phyloP scores from a whole-genome alignment of 202 grass and related monocot genomes.

The Eragrostis tef region DNA sequence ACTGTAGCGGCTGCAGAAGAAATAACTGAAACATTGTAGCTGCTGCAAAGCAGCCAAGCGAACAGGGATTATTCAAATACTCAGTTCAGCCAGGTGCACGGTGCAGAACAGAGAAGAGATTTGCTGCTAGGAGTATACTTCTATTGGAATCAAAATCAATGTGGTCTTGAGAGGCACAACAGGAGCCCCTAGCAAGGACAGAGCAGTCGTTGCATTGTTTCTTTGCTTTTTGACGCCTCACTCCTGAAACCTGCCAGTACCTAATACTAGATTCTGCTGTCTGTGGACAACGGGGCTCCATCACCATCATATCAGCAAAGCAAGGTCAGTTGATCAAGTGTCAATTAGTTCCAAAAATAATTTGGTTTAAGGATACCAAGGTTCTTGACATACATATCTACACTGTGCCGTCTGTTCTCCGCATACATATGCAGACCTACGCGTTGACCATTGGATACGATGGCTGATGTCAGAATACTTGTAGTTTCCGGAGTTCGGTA shows the following conservation, averaged over 20 bases:
- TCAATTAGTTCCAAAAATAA: neutral
- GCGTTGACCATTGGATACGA: neutral
- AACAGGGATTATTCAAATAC: neutral
- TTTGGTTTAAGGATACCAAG: neutral
- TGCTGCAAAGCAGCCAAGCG: too few relatives aligned
- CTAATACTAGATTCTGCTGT: neutral
- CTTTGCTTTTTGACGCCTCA: neutral
- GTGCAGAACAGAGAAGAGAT: neutral
- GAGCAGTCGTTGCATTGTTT: constrained; percentile 2
- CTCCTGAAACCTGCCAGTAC: neutral
- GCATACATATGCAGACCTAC: neutral
- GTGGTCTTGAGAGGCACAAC: constrained; percentile 38
- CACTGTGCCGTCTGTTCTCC: neutral
- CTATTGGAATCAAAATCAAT: neutral
- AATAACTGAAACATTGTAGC: too few relatives aligned
- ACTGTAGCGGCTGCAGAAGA: too few relatives aligned
- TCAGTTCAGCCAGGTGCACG: neutral
- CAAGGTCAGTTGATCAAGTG: neutral
- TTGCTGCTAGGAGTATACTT: neutral
- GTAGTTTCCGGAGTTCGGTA: neutral
- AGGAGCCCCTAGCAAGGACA: neutral
- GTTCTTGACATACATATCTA: neutral
- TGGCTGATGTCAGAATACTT: neutral
- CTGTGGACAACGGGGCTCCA: neutral
- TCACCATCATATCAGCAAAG: neutral